phyloP scores from a whole-genome alignment of 192 early-diverging fungal species.

The Backusella circina region DNA sequence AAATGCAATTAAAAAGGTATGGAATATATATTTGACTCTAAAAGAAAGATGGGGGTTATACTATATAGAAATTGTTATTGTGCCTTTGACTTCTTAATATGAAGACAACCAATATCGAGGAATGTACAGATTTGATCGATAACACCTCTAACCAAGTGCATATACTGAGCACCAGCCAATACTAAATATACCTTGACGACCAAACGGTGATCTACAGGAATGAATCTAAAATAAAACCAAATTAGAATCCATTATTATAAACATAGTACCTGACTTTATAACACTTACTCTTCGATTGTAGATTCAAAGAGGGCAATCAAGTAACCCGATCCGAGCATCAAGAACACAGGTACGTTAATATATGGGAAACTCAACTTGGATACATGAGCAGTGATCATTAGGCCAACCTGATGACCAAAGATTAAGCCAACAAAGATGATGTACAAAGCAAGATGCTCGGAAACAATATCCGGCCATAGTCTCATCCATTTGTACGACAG shows the following conservation, averaged over 20 bases:
- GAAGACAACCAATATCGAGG: conserved; percentile 77
- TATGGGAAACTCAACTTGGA: conserved; percentile 80
- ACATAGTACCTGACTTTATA: not conserved
- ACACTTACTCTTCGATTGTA: conserved; percentile 40
- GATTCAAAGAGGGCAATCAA: conserved; percentile 53
- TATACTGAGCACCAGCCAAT: conserved; percentile 44
- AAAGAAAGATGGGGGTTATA: not conserved
- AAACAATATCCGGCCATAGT: conserved; percentile 62
- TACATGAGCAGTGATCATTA: conserved; percentile 85
- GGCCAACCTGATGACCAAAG: conserved; percentile 79
- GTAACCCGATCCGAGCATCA: conserved; percentile 60
- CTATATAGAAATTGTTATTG: not conserved
- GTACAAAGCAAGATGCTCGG: conserved; percentile 66
- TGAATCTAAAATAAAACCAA: conserved; percentile 14
- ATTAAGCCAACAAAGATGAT: conserved; percentile 65
- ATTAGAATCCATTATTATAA: not conserved
- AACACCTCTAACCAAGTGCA: conserved; percentile 66
- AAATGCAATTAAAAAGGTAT: not conserved
- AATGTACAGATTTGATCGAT: conserved; percentile 71
- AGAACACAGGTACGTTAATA: conserved; percentile 52
- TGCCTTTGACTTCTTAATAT: conserved; percentile 61
- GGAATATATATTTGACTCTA: not conserved
- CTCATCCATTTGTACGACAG: conserved; percentile 64
- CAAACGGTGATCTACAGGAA: conserved; percentile 24
- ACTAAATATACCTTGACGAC: conserved; percentile 10